These are phyloP conservation scores for Artemisia annua DNA, from an alignment of 129 eudicot genomes.

Conservation along the genomic window DNA sequence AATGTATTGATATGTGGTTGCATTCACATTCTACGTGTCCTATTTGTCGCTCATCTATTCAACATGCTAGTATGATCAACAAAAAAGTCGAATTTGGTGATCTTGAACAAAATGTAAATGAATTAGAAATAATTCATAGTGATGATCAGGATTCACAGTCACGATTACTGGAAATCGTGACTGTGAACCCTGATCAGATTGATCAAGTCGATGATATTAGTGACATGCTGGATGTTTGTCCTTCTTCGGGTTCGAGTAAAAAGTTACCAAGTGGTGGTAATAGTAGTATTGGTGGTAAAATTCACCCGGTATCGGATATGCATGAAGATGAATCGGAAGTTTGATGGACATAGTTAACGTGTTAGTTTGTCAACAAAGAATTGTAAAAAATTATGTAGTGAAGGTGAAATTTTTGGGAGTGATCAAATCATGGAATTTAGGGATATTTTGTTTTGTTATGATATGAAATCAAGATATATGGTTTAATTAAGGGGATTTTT, in stretches of 20 bases:
- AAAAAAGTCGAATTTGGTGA: constrained; percentile 13
- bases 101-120: background rate
- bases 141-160: background rate
- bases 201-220: background rate
- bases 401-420: constrained; percentile 29
- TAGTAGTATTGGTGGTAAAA: constrained; percentile 31
- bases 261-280: constrained; percentile 11
- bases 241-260: constrained; percentile 18
- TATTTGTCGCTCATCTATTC: constrained; percentile 54
- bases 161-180: background rate
- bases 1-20: constrained; percentile 86
- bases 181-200: background rate
- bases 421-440: constrained; percentile 4
- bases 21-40: constrained; percentile 72
- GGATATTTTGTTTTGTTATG: background rate
- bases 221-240: constrained; percentile 9
- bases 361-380: background rate
- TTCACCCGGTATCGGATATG: constrained; percentile 30
- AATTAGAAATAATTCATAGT: background rate
- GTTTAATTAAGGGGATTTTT: background rate
- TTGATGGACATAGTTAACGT: constrained; percentile 10
- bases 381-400: constrained; percentile 25
- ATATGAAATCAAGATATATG: constrained; percentile 18
- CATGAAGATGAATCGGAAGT: constrained; percentile 21
- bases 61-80: background rate